phyloP scores from a whole-genome alignment of 2,329 filamentous ascomycete genomes.

The Sporothrix brasiliensis region DNA sequence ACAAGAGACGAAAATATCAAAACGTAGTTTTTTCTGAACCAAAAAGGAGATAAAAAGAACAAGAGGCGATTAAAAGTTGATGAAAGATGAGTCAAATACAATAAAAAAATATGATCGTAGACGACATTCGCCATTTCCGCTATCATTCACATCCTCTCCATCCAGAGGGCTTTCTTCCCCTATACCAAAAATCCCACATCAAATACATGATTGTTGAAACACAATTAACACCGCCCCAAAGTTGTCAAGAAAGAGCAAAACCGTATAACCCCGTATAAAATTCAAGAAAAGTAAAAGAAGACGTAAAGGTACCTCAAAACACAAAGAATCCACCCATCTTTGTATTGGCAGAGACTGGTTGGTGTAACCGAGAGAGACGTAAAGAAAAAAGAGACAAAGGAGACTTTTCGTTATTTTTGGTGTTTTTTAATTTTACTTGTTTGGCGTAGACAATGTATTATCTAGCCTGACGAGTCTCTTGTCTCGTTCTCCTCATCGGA shows the following conservation, averaged over 20 bases:
- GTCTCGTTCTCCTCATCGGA: conserved; percentile 39
- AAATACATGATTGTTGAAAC: not conserved
- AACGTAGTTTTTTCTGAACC: not conserved
- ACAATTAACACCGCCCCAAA: not conserved
- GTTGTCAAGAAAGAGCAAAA: not conserved
- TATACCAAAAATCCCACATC: not conserved
- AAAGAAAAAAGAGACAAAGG: conserved; percentile 19
- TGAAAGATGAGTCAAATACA: not conserved
- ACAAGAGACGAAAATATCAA: not conserved
- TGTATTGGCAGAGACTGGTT: conserved; percentile 5
- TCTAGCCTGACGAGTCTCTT: conserved; percentile 37
- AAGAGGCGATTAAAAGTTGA: not conserved
- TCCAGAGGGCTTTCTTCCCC: not conserved
- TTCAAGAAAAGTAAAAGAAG: conserved; percentile 1
- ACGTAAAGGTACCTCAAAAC: not conserved
- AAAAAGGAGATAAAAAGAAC: not conserved
- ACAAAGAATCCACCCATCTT: not conserved
- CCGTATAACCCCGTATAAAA: conserved; percentile 20
- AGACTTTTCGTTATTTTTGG: conserved; percentile 17
- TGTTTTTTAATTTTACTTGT: conserved; percentile 23
- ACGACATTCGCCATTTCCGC: conserved; percentile 18
- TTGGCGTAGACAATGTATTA: not conserved
- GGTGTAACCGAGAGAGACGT: conserved; percentile 2
- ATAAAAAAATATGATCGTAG: conserved; percentile 7
- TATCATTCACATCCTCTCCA: not conserved